Evolutionary conservation across 2,329 filamentous ascomycete species (phyloP), one percentile per base, ranked within the genome.

Genomic region (Amesomyces nigricolor): DNA sequence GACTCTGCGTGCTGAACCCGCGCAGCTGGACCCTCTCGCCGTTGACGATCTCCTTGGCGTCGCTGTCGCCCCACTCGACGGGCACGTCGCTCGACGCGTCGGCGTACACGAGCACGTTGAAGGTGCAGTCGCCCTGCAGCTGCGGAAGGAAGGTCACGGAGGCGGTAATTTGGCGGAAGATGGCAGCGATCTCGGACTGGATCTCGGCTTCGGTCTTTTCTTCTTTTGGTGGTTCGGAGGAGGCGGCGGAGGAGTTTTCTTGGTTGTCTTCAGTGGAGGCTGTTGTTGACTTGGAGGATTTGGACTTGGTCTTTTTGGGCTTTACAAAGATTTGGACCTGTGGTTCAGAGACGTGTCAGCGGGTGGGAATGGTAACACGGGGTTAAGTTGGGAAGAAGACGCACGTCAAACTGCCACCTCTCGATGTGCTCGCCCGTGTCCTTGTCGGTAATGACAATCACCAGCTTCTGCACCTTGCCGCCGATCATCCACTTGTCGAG

Each of bases 41-140:
- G 65, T 94, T 89, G 68, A 86, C 78, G 61, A 99, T 96, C 77
- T 99, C 94, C 75, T 96, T 96, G 53, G 92, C 91, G 71, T 97
- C 94, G 64, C 90, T 96, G 74, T 99, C 94, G 46, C 94, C 94
- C 94, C 94, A 99, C 71, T 99, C 94, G 56, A 99, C 86, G 4
- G 94, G 94, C 13, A 99, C 94, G 47, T 97, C 92, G 56, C 88
- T 94, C 72, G 97, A 91, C 16, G 91, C 91, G 69, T 99, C 92
- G 51, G 94, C 94, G 69, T 99, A 99, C 3, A 99, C 94, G 40
- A 99, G 81, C 47, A 99, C 92, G 68, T 99, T 99, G 78, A 99
- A 99, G 10, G 94, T 97, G 78, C 92, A 99, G 71, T 89, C 85
- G 40, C 89, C 85, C 5, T 48, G 47, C n/a, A 99, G 82, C 75